Conservation (phyloP, 306 rosid species). For the Castanopsis chinensis region DNA sequence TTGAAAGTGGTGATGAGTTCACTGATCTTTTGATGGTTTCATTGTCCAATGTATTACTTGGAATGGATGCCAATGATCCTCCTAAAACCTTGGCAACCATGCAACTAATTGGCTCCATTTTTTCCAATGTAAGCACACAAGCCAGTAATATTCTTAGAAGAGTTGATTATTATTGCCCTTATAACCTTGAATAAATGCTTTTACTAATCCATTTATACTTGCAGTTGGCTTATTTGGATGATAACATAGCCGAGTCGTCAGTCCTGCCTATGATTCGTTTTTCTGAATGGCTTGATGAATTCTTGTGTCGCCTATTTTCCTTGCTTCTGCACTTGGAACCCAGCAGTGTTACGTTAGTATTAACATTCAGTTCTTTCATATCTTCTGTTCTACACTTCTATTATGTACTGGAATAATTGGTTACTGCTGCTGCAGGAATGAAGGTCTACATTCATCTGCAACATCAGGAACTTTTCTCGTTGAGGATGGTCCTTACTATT, state of each 20-base stretch:
- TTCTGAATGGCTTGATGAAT: slow-evolving; percentile 99
- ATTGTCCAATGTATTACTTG: slow-evolving; percentile 93
- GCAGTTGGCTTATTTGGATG: slow-evolving; percentile 90
- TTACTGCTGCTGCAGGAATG: slow-evolving; percentile 67
- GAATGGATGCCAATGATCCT: slow-evolving; percentile 99
- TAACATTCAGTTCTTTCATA: slow-evolving; percentile 11
- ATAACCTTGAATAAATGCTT: background rate
- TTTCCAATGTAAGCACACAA: slow-evolving; percentile 80
- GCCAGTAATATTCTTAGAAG: slow-evolving; percentile 5
- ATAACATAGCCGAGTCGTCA: slow-evolving; percentile 63
- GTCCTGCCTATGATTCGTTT: slow-evolving; percentile 81
- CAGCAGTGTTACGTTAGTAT: slow-evolving; percentile 84
- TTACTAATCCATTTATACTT: slow-evolving; percentile 30
- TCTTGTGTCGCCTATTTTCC: slow-evolving; percentile 93
- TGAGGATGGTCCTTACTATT: slow-evolving; percentile 94
- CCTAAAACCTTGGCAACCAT: slow-evolving; percentile 99
- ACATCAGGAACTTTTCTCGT: slow-evolving; percentile 95
- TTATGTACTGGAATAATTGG: slow-evolving; percentile 20
- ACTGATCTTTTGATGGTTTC: slow-evolving; percentile 87
- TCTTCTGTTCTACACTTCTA: slow-evolving; percentile 13
- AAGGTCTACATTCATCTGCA: slow-evolving; percentile 84
- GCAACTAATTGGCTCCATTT: slow-evolving; percentile 92
- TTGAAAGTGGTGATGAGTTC: slow-evolving; percentile 55
- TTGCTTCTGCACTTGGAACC: slow-evolving; percentile 93
- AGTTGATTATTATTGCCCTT: slow-evolving; percentile 8